These are phyloP conservation scores for Coemansia umbellata DNA, from an alignment of 192 early-diverging fungal genomes.

Conservation along the genomic window DNA sequence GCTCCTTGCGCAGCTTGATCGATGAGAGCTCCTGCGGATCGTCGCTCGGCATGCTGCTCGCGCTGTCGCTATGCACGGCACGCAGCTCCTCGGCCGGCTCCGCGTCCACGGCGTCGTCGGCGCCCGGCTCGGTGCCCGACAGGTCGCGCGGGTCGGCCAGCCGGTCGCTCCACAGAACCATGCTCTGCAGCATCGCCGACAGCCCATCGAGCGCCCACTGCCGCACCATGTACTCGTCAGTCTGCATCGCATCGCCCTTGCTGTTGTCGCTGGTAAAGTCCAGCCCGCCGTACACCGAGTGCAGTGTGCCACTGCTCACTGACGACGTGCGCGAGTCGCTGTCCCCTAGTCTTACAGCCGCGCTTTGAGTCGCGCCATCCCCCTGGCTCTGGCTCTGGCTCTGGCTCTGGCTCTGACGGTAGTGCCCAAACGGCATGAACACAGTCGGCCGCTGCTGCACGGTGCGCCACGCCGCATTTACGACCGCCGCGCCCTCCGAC, in stretches of 20 bases:
- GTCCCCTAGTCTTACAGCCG: neutral
- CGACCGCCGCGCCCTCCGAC: constrained; percentile 8
- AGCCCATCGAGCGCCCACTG: constrained; percentile 61
- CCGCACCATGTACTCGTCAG: constrained; percentile 52
- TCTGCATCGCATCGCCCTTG: neutral
- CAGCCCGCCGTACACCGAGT: constrained; percentile 16
- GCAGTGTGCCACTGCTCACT: constrained; percentile 1
- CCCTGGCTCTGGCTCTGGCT: neutral
- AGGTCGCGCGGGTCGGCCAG: constrained; percentile 15
- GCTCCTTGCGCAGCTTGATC: constrained; percentile 81
- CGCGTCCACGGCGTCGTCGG: neutral
- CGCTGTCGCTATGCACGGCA: constrained; percentile 4
- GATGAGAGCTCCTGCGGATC: constrained; percentile 84
- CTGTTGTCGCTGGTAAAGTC: constrained; percentile 17
- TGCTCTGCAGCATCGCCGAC: constrained; percentile 58
- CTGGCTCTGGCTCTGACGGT: neutral
- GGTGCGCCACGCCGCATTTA: constrained; percentile 33
- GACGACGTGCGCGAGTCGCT: constrained; percentile 9
- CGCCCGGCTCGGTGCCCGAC: neutral
- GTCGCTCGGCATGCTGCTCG: constrained; percentile 49
- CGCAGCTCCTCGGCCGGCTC: constrained; percentile 3
- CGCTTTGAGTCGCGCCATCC: neutral
- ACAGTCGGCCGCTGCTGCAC: constrained; percentile 45
- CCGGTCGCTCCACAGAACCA: constrained; percentile 64
- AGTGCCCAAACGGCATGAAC: constrained; percentile 10